Base-by-base conservation (phyloP, 2,329 filamentous ascomycete genomes). In the Paecilomyces sp. region DNA sequence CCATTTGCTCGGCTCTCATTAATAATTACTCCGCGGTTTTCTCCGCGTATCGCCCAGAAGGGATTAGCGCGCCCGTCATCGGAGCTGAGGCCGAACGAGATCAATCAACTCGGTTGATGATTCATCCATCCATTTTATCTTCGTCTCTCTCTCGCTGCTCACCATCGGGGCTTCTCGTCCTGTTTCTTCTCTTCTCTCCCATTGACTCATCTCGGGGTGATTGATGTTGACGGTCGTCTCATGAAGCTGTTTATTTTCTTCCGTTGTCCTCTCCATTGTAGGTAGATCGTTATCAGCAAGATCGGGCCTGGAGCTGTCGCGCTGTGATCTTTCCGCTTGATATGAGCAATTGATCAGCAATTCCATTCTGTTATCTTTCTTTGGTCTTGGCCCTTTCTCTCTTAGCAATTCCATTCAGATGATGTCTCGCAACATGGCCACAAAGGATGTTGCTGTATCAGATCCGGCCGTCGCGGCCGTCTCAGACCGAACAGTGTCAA, bases 371-470 rank as follows among this genome's bases (percentile, higher is more conserved):
- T 25, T 30, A 25, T 53, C 28, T 28, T 53, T 53, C 22, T 18
- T 22, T 30, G n/a, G 18, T 30, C 51, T n/a, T 28, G 25, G 2
- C 13, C 22, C 22, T 11, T 53, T 47, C 58, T 56, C 54, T 50
- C n/a, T 58, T 33, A 12, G 24, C 52, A 54, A 55, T 24, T 36
- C 31, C 34, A 41, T 54, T 47, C 47, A 54, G 64, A 69, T 63
- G 59, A 72, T 73, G 70, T 63, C 71, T 62, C 65, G 65, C 62
- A 62, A 72, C 68, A 69, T 65, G 24, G 58, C 70, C 59, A 64
- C 66, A 52, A 64, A 65, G 53, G 64, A 71, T 61, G 58, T 67
- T 57, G 59, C 68, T 24, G 28, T 55, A 25, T 36, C 56, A 18
- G 31, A 30, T 15, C 63, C 67, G 47, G 55, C 64, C 50, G 65